phyloP scores from a whole-genome alignment of 2,329 filamentous ascomycete species.

The Penicillium oxalicum region DNA sequence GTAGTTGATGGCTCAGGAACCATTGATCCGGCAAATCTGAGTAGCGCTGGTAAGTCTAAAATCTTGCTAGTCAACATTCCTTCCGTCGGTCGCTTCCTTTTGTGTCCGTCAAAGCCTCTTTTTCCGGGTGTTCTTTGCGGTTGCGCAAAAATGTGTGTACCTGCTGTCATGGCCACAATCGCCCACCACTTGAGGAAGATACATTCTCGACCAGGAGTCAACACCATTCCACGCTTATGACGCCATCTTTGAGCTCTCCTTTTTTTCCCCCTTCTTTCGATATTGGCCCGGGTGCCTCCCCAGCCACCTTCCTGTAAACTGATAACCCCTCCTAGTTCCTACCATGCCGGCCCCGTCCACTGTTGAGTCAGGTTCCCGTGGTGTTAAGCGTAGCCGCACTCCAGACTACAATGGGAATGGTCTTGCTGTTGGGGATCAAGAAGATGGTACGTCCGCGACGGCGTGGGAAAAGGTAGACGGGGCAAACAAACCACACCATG shows the following conservation, averaged over 20 bases:
- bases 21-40: conserved; percentile 84
- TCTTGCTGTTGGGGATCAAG: conserved; percentile 54
- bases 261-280: conserved; percentile 4
- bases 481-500: background rate
- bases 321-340: conserved; percentile 32
- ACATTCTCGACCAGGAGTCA: too few species aligned
- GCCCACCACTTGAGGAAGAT: conserved; percentile 1
- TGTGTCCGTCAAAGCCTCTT: conserved; percentile 11
- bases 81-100: conserved; percentile 7
- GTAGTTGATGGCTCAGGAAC: conserved; percentile 71
- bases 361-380: conserved; percentile 56
- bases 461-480: conserved; percentile 3
- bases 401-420: conserved; percentile 60
- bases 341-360: conserved; percentile 33
- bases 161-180: conserved; percentile 5
- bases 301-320: conserved; percentile 28
- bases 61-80: conserved; percentile 3
- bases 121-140: background rate
- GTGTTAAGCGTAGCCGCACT: conserved; percentile 73
- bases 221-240: too few species aligned
- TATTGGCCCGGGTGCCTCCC: conserved; percentile 13
- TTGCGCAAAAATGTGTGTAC: background rate
- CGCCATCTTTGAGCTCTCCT: background rate
- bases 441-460: conserved; percentile 62
- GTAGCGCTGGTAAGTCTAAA: conserved; percentile 63